Base-by-base conservation (phyloP, 306 rosid species). In the Acacia melanoxylon region DNA sequence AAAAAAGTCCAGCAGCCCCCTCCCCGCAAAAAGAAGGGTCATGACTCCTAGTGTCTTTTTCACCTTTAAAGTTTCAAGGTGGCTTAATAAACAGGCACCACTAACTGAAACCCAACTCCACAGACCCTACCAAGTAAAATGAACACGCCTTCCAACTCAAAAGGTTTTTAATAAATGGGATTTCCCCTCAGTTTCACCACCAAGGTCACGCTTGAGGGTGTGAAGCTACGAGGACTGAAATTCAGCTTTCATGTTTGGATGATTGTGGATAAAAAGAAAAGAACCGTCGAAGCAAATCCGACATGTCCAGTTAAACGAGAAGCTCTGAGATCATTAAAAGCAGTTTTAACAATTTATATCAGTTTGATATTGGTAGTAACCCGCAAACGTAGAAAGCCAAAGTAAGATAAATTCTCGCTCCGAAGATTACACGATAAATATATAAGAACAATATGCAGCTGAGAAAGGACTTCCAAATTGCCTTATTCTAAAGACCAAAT, bases 341-440 rank as follows among this genome's bases (percentile, higher is more conserved):
- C 65, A 66, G 73, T 78, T 68, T 74, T 77, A 86, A 51, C 67
- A 83, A 82, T 51, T 69, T 42, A 63, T 45, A 79, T 9, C 58
- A 54, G 49, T 35, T 19, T 19, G 31, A 20, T 41, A 62, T 78
- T 58, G 48, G 67, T 20, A 31, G 66, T 12, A 13, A 13, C 11
- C 27, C 17, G 44, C 19, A 65, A 65, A 65, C 7, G 16, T 22
- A 37, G 73, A 42, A 56, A 70, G n/a, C 46, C 75, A 24, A 44
- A 42, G 54, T 11, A 27, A 70, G 35, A 44, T n/a, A 44, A 70
- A 70, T 4, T 6, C 35, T 8, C 52, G 17, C 20, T 46, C 6
- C 14, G 10, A 51, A 73, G 63, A 51, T 73, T 16, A 73, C 63
- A 31, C 14, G 33, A 46, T 46, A 46, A 24, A 13, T 27, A 61